These are phyloP conservation scores for Sicyos baderoa DNA, from an alignment of 306 rosid genomes.

Conservation along the genomic window DNA sequence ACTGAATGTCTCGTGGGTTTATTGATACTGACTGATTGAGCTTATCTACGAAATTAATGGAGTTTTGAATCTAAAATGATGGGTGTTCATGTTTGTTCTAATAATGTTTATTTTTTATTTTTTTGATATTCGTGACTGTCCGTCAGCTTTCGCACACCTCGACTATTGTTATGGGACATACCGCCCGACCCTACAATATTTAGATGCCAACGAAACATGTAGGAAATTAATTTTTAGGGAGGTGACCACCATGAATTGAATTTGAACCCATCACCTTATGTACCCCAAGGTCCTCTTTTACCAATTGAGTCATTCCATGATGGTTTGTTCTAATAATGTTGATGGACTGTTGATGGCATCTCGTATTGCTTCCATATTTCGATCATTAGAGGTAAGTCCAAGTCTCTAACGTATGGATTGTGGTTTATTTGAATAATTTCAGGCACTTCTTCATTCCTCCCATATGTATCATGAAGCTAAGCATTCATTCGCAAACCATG, in stretches of 20 bases:
- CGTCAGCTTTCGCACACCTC: too few relatives aligned
- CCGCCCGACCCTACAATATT: too few relatives aligned
- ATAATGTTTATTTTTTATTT: too few relatives aligned
- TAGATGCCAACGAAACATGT: too few relatives aligned
- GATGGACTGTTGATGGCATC: background rate
- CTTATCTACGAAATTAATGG: background rate
- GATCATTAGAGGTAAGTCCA: background rate
- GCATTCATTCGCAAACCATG: constrained; percentile 75
- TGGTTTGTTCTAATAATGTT: background rate
- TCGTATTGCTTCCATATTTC: background rate
- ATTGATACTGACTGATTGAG: background rate
- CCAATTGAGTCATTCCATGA: too few relatives aligned
- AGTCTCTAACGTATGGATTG: background rate
- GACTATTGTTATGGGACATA: too few relatives aligned
- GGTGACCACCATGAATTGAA: too few relatives aligned
- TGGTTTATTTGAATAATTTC: constrained; percentile 21
- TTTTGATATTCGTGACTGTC: too few relatives aligned
- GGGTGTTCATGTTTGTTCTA: background rate
- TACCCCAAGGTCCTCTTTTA: too few relatives aligned
- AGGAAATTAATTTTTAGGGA: too few relatives aligned
- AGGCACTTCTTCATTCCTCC: constrained; percentile 96
- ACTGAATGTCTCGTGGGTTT: background rate
- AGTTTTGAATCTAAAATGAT: background rate
- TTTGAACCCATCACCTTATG: too few relatives aligned
- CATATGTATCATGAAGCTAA: constrained; percentile 95